A percentile compares a stretch with the other conserved stretches of the same genome.
phyloP scores from a whole-genome alignment of 192 early-diverging fungal species.

The Podila clonocystis region DNA sequence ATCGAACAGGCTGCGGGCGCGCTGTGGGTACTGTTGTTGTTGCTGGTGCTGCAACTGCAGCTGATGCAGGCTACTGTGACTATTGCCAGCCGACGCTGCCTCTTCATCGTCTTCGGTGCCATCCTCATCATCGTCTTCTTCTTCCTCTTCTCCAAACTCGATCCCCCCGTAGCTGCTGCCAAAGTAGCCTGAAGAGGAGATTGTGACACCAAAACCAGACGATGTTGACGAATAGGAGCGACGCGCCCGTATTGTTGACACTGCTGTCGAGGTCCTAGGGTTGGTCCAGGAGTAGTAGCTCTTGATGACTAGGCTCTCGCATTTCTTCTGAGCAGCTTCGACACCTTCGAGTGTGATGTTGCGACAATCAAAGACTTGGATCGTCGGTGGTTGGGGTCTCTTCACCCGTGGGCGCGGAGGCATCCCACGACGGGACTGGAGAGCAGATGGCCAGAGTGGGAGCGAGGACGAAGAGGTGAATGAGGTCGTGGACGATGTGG shows the following conservation, averaged over 20 bases:
- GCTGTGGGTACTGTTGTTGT: constrained; percentile 17
- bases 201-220: constrained; percentile 1
- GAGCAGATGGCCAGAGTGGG: constrained; percentile 14
- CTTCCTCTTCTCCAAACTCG: background rate
- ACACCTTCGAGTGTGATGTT: constrained; percentile 60
- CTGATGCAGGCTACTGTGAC: constrained; percentile 32
- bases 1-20: constrained; percentile 13
- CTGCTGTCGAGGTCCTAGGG: constrained; percentile 14
- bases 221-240: constrained; percentile 4
- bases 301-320: constrained; percentile 51
- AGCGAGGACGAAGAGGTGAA: constrained; percentile 23
- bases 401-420: background rate
- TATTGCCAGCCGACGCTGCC: background rate
- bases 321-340: constrained; percentile 43
- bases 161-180: constrained; percentile 6
- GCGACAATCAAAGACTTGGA: constrained; percentile 62
- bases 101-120: constrained; percentile 25
- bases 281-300: constrained; percentile 60
- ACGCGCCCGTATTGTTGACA: background rate
- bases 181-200: background rate
- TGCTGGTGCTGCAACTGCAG: constrained; percentile 43
- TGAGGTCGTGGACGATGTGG: constrained; percentile 8
- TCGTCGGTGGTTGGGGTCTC: constrained; percentile 13
- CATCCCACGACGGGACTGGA: constrained; percentile 5
- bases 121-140: constrained; percentile 4